Evolutionary conservation across 2,329 filamentous ascomycete species (phyloP).

Genomic region (Rugonectria rugulosa): DNA sequence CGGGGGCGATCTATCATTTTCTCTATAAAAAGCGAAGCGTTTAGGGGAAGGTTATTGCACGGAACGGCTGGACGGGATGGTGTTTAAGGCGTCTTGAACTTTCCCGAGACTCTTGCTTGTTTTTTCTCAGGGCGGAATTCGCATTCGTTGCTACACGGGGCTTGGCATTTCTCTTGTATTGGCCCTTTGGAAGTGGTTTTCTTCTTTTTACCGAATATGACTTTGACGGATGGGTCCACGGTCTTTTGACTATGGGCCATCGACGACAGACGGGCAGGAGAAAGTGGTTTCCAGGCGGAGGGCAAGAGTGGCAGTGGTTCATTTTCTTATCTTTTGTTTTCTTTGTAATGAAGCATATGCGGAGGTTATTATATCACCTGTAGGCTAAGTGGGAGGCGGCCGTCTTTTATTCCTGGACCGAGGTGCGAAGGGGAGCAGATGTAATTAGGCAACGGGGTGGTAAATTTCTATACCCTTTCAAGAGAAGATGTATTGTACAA

Average conservation of each 20-base stretch:
- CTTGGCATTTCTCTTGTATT: slow-evolving; percentile 29
- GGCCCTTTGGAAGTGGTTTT: slow-evolving; percentile 29
- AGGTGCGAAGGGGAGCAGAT: slow-evolving; percentile 33
- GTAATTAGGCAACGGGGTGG: slow-evolving; percentile 46
- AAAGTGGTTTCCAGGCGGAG: not conserved
- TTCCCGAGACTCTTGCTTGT: slow-evolving; percentile 37
- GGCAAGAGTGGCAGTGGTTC: slow-evolving; percentile 28
- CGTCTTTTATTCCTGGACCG: slow-evolving; percentile 11
- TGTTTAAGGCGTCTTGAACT: slow-evolving; percentile 43
- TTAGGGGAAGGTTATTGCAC: slow-evolving; percentile 24
- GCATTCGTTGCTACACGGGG: slow-evolving; percentile 28
- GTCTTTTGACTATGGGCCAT: no score
- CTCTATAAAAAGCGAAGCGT: slow-evolving; percentile 39
- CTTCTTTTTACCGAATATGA: slow-evolving; percentile 26
- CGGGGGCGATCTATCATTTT: slow-evolving; percentile 31
- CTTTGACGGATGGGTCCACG: slow-evolving; percentile 25
- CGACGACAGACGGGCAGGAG: no score
- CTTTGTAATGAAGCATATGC: slow-evolving; percentile 47
- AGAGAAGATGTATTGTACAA: slow-evolving; percentile 36
- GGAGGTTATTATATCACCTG: slow-evolving; percentile 29
- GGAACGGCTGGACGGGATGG: slow-evolving; percentile 35
- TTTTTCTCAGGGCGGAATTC: slow-evolving; percentile 26
- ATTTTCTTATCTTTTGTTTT: slow-evolving; percentile 32
- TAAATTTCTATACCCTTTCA: slow-evolving; percentile 41
- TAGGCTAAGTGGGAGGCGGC: slow-evolving; percentile 12